These are phyloP conservation scores for Ustanciosporium gigantosporum DNA, from an alignment of 1,284 basidiomycete genomes.

Conservation along the genomic window DNA sequence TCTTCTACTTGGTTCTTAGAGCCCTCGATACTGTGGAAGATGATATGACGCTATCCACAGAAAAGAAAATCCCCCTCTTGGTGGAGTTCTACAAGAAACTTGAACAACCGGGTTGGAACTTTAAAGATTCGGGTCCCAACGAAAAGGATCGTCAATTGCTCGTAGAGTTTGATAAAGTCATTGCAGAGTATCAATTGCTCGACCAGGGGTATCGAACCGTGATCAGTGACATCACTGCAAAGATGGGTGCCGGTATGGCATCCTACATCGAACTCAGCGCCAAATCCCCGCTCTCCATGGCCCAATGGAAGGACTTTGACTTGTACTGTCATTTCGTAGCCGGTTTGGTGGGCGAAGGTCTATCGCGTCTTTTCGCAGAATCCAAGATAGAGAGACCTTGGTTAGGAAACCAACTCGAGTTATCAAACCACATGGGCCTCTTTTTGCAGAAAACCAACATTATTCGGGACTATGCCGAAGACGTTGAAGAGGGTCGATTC, in stretches of 20 bases:
- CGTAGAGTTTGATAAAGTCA: conserved; percentile 80
- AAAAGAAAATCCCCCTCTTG: conserved; percentile 82
- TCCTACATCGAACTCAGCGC: conserved; percentile 68
- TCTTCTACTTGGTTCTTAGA: conserved; percentile 93
- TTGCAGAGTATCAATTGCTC: conserved; percentile 75
- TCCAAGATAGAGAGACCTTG: conserved; percentile 80
- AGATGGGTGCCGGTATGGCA: conserved; percentile 93
- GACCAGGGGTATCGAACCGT: conserved; percentile 71
- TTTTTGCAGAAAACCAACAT: conserved; percentile 98
- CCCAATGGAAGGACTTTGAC: conserved; percentile 75
- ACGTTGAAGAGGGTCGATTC: conserved; percentile 79
- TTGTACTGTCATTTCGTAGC: conserved; percentile 99
- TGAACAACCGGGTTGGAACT: conserved; percentile 84
- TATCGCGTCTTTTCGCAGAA: conserved; percentile 85
- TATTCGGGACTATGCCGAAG: conserved; percentile 92
- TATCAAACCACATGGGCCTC: conserved; percentile 94
- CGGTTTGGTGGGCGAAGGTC: conserved; percentile 93
- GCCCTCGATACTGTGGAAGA: conserved; percentile 96
- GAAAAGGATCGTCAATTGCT: conserved; percentile 90
- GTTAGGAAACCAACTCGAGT: conserved; percentile 78
- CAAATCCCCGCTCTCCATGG: conserved; percentile 40
- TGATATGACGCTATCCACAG: conserved; percentile 91
- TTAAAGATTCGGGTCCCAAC: conserved; percentile 76
- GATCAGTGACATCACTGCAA: conserved; percentile 72
- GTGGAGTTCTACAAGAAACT: conserved; percentile 82